Percentiles rank a stretch among this genome's conserved stretches.
Evolutionary conservation across 2,329 filamentous ascomycete species (phyloP).

Genomic region (Hymenotorrendiella dingleyae): DNA sequence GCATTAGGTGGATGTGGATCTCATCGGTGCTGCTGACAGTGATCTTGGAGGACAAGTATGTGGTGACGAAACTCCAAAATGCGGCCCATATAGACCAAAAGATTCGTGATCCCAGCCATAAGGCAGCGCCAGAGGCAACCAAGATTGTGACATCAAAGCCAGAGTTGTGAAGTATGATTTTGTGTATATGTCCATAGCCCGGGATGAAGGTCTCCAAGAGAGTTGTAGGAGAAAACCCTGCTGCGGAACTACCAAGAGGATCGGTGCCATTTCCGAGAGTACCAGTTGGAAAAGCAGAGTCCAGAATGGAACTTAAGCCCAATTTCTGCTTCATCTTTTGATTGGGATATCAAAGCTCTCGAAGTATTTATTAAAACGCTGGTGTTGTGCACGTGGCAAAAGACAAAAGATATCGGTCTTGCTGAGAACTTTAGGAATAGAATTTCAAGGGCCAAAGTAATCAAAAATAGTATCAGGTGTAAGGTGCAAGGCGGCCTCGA

Average conservation of each 20-base stretch:
- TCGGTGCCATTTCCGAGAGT: slow-evolving; percentile 8
- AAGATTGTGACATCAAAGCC: slow-evolving; percentile 29
- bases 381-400: neutral
- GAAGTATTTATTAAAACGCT: neutral
- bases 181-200: slow-evolving; percentile 28
- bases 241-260: slow-evolving; percentile 1
- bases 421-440: no score
- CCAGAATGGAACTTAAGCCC: slow-evolving; percentile 12
- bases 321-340: slow-evolving; percentile 15
- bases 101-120: slow-evolving; percentile 39
- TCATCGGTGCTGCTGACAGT: slow-evolving; percentile 50
- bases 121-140: slow-evolving; percentile 21
- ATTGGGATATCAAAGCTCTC: slow-evolving; percentile 3
- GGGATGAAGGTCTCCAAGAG: slow-evolving; percentile 30
- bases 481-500: no score
- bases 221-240: slow-evolving; percentile 18
- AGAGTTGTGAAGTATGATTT: slow-evolving; percentile 24
- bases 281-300: slow-evolving; percentile 13
- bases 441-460: no score
- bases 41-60: slow-evolving; percentile 46
- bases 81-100: slow-evolving; percentile 33
- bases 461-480: no score
- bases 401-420: no score
- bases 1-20: slow-evolving; percentile 53
- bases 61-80: slow-evolving; percentile 35